Evolutionary conservation across 208 protist species (phyloP).

Genomic region (Novymonas esmeraldas): DNA sequence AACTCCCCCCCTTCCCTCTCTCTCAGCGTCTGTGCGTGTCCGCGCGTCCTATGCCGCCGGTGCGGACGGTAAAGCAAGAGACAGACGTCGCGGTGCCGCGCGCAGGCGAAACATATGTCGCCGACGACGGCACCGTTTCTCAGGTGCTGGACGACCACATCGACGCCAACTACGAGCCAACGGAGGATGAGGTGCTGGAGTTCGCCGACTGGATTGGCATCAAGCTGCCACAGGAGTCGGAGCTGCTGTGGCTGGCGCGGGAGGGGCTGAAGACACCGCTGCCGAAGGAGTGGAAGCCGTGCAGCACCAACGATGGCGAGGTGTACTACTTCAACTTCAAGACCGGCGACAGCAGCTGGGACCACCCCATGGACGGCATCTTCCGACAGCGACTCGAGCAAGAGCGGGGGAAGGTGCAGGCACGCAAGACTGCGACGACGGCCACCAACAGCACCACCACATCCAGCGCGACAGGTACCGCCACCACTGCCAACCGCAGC

Average conservation of each 20-base stretch:
- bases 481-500: not conserved
- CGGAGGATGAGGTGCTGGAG: constrained; percentile 90
- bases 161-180: constrained; percentile 91
- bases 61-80: constrained; percentile 29
- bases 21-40: not conserved
- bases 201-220: constrained; percentile 95
- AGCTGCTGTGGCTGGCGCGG: constrained; percentile 91
- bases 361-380: constrained; percentile 94
- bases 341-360: constrained; percentile 94
- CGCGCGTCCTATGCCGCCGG: constrained; percentile 13
- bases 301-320: constrained; percentile 89
- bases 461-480: not conserved
- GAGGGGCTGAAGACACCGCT: constrained; percentile 95
- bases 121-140: constrained; percentile 83
- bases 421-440: not conserved
- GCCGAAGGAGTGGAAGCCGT: constrained; percentile 95
- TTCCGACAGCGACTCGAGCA: constrained; percentile 81
- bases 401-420: constrained; percentile 58
- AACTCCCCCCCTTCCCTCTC: not conserved
- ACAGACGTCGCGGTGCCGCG: constrained; percentile 44
- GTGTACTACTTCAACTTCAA: constrained; percentile 98
- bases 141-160: constrained; percentile 89
- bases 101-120: constrained; percentile 75
- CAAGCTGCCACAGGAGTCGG: constrained; percentile 87
- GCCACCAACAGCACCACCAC: not conserved